These are phyloP conservation scores for Pontederia crassipes DNA, from an alignment of 176 grass and related monocot species.

Conservation along the genomic window DNA sequence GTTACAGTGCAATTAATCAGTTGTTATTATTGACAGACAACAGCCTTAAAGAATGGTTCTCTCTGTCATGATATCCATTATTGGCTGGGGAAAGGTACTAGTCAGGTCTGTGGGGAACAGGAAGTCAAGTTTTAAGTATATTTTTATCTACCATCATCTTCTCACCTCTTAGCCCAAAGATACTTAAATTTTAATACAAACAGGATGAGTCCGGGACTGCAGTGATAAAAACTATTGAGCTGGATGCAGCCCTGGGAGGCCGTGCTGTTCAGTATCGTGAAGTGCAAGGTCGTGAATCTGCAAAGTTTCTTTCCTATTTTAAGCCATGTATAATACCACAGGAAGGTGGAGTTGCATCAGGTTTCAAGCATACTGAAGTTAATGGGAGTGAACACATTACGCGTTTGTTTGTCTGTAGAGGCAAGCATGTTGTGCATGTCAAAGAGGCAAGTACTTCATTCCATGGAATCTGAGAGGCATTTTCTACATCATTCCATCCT, in stretches of 20 bases:
- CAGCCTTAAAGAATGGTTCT: conserved; percentile 43
- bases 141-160: neutral
- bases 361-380: conserved; percentile 18
- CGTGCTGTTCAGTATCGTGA: conserved; percentile 70
- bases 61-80: conserved; percentile 62
- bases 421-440: conserved; percentile 65
- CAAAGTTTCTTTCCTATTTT: conserved; percentile 90
- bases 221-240: conserved; percentile 66
- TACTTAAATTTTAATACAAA: conserved; percentile 14
- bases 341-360: conserved; percentile 38
- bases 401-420: conserved; percentile 59
- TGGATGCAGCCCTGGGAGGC: conserved; percentile 62
- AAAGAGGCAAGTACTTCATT: conserved; percentile 40
- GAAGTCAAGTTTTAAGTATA: conserved; percentile 1
- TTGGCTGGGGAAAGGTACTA: conserved; percentile 66
- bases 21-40: conserved; percentile 37
- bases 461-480: neutral
- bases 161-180: conserved; percentile 2
- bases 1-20: neutral
- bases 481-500: neutral
- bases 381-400: conserved; percentile 1
- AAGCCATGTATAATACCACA: conserved; percentile 76
- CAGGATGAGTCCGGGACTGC: conserved; percentile 58
- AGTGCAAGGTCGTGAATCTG: conserved; percentile 60
- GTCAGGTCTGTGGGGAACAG: conserved; percentile 33